A percentile compares a stretch with the other conserved stretches of the same genome.
phyloP scores from a whole-genome alignment of 2,329 filamentous ascomycete genomes.

The Fusarium sp. region DNA sequence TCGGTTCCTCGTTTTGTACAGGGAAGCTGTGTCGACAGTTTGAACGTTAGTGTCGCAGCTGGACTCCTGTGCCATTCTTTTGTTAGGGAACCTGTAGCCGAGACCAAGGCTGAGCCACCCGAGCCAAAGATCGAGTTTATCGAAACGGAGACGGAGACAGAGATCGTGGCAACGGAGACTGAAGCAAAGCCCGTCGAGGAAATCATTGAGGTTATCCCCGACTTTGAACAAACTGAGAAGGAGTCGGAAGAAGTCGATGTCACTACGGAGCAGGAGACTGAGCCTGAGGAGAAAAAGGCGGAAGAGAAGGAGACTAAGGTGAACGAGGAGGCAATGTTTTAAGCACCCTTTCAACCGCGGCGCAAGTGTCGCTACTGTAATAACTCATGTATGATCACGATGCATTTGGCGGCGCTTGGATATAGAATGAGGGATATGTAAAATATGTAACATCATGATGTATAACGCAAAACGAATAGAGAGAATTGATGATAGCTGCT shows the following conservation, averaged over 20 bases:
- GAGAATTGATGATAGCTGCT: conserved; percentile 5
- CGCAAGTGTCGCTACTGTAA: conserved; percentile 18
- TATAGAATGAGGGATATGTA: conserved; percentile 2
- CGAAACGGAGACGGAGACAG: conserved; percentile 2
- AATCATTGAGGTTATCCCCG: not conserved
- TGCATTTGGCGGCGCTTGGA: conserved; percentile 35
- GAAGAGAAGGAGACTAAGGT: conserved; percentile 23
- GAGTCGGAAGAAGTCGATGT: conserved; percentile 7
- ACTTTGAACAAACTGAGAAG: conserved; percentile 3
- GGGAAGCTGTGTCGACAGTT: conserved; percentile 78
- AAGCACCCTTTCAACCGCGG: conserved; percentile 9
- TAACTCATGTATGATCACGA: conserved; percentile 39
- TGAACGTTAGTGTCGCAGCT: conserved; percentile 93
- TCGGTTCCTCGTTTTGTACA: conserved; percentile 71
- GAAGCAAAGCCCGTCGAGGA: conserved; percentile 2
- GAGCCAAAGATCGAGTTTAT: not conserved
- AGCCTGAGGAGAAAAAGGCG: conserved; percentile 8
- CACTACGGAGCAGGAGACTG: not conserved
- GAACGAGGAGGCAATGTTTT: conserved; percentile 30
- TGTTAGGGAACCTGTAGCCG: conserved; percentile 56
- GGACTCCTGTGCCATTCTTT: conserved; percentile 81
- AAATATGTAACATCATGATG: conserved; percentile 29
- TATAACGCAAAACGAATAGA: conserved; percentile 24
- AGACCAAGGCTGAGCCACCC: conserved; percentile 23
- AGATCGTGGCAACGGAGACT: not conserved